phyloP scores from a whole-genome alignment of 768 basidiomycete species.

The Russula compacta region DNA sequence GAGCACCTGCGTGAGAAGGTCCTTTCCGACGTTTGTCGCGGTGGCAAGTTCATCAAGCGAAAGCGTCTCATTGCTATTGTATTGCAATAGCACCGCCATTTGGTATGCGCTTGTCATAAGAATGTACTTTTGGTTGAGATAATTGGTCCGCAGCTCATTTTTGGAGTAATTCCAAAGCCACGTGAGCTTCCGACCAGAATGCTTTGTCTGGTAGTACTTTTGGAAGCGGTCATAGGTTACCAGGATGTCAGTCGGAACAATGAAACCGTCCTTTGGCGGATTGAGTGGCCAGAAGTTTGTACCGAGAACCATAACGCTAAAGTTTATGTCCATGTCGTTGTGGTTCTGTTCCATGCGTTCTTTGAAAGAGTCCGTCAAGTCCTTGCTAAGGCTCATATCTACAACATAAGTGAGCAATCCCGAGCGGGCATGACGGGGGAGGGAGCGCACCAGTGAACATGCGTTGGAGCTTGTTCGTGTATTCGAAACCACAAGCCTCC shows the following conservation, averaged over 20 bases:
- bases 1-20: constrained; percentile 63
- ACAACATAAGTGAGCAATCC: background rate
- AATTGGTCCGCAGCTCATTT: constrained; percentile 91
- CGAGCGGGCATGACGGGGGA: background rate
- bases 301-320: constrained; percentile 88
- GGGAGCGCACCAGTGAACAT: constrained; percentile 83
- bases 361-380: constrained; percentile 91
- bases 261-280: constrained; percentile 76
- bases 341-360: constrained; percentile 84
- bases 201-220: constrained; percentile 88
- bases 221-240: constrained; percentile 87
- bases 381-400: constrained; percentile 96
- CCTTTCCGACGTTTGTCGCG: constrained; percentile 75
- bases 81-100: constrained; percentile 89
- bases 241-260: constrained; percentile 79
- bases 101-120: constrained; percentile 94
- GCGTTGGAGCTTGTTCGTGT: constrained; percentile 89
- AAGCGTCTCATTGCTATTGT: constrained; percentile 85
- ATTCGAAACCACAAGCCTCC: constrained; percentile 94
- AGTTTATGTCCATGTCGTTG: constrained; percentile 81
- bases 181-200: constrained; percentile 89
- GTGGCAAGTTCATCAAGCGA: constrained; percentile 68
- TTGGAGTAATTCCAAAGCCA: constrained; percentile 99
- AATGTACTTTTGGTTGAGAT: constrained; percentile 91
- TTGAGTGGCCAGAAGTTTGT: constrained; percentile 95